Percentiles rank a stretch among this genome's conserved stretches.
Conservation (phyloP, 495 filamentous ascomycete genomes). For the Platismatia glauca region DNA sequence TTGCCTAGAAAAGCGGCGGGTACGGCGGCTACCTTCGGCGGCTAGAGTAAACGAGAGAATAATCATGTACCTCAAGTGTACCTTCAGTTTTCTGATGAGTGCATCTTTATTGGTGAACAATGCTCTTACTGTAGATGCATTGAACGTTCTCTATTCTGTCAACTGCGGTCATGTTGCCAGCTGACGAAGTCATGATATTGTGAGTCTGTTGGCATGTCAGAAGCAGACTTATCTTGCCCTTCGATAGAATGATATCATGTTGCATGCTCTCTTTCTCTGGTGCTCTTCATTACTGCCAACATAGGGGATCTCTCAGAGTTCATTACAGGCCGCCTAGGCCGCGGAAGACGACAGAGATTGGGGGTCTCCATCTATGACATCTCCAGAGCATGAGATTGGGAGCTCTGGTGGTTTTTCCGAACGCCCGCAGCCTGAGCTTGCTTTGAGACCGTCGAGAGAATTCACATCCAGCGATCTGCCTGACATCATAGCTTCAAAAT, state of each 20-base stretch:
- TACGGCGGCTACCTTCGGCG: too few species aligned
- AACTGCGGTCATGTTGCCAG: background rate
- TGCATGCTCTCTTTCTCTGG: background rate
- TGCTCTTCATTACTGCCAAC: background rate
- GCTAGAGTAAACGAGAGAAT: too few species aligned
- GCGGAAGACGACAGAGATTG: background rate
- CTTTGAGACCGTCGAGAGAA: slow-evolving; percentile 12
- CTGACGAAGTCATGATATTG: background rate
- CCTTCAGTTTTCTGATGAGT: too few species aligned
- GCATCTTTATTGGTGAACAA: too few species aligned
- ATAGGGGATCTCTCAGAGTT: background rate
- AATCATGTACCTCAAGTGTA: too few species aligned
- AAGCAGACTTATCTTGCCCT: background rate
- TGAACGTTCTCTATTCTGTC: background rate
- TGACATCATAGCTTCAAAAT: background rate
- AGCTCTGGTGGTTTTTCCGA: slow-evolving; percentile 1
- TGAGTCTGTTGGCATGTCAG: background rate
- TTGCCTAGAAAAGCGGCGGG: too few species aligned
- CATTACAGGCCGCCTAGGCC: background rate
- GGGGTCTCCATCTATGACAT: slow-evolving; percentile 4
- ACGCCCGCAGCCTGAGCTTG: slow-evolving; percentile 3
- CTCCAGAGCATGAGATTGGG: slow-evolving; percentile 10
- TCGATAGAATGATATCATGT: slow-evolving; percentile 12
- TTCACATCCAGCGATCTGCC: slow-evolving; percentile 6
- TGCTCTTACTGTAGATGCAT: background rate